These are phyloP conservation scores for Marasmius oreades DNA, from an alignment of 1,284 basidiomycete species.

Conservation along the genomic window DNA sequence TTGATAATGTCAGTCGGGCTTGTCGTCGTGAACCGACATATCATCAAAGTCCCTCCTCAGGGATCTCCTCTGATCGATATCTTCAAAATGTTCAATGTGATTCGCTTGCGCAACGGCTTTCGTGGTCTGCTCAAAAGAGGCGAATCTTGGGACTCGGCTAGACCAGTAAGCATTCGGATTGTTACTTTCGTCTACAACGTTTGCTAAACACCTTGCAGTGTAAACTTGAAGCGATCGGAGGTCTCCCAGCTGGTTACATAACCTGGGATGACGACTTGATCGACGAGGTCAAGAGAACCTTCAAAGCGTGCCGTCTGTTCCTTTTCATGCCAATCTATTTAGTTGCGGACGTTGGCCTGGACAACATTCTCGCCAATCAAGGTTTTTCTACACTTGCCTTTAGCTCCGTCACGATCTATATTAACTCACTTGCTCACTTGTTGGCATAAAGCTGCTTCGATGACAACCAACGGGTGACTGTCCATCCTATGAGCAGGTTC, in stretches of 20 bases:
- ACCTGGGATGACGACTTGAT: constrained; percentile 38
- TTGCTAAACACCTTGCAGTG: background rate
- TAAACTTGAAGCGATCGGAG: background rate
- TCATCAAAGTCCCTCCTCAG: constrained; percentile 39
- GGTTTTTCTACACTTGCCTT: constrained; percentile 1
- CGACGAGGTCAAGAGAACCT: constrained; percentile 44
- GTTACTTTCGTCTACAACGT: background rate
- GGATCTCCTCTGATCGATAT: constrained; percentile 39
- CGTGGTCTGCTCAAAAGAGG: constrained; percentile 20
- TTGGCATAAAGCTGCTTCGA: constrained; percentile 14
- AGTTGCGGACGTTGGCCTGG: constrained; percentile 41
- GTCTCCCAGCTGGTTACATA: constrained; percentile 12
- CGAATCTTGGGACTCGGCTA: constrained; percentile 23
- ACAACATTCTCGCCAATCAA: constrained; percentile 27
- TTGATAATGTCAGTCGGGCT: constrained; percentile 36
- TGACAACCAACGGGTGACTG: constrained; percentile 30
- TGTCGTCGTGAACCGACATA: constrained; percentile 33
- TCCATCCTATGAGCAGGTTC: too few species aligned
- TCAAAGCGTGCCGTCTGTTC: constrained; percentile 32
- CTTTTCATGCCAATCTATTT: constrained; percentile 26
- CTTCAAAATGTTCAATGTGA: constrained; percentile 18
- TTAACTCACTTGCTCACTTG: too few species aligned
- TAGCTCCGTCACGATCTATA: too few species aligned
- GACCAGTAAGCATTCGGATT: constrained; percentile 16
- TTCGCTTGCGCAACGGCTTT: constrained; percentile 15